Evolutionary conservation across 208 protist species (phyloP).

Genomic region (Spongospora subterranea): DNA sequence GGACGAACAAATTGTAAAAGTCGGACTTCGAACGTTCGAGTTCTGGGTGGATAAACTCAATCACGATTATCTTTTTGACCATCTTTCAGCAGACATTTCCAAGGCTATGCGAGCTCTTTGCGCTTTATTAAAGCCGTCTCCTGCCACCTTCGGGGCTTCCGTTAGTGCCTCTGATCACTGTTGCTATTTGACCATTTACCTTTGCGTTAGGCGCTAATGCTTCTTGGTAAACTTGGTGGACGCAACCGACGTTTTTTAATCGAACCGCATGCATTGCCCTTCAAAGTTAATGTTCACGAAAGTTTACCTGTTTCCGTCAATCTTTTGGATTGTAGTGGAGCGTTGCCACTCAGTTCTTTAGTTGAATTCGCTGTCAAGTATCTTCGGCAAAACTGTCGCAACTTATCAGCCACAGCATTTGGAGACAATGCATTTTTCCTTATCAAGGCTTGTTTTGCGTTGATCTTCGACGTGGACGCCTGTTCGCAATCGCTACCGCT

Average conservation of each 20-base stretch:
- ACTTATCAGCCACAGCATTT: background rate
- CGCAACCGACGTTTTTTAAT: constrained; percentile 76
- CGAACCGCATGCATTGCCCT: background rate
- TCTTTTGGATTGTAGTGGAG: no score
- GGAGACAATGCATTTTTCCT: background rate
- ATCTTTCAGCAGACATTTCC: constrained; percentile 49
- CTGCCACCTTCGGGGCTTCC: constrained; percentile 68
- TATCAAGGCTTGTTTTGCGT: background rate
- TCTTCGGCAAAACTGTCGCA: background rate
- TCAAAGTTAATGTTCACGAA: constrained; percentile 11
- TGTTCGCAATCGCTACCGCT: no score
- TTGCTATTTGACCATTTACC: background rate
- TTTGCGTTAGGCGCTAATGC: constrained; percentile 68
- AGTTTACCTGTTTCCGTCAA: background rate
- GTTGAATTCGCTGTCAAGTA: background rate
- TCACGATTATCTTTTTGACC: constrained; percentile 65
- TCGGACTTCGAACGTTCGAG: constrained; percentile 65
- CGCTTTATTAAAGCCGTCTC: constrained; percentile 65
- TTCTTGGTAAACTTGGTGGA: constrained; percentile 83
- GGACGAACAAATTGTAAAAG: constrained; percentile 55
- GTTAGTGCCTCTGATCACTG: background rate
- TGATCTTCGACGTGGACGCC: background rate
- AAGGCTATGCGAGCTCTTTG: constrained; percentile 54
- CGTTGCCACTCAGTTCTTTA: background rate
- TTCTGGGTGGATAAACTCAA: constrained; percentile 73